A percentile compares a stretch with the other conserved stretches of the same genome.
phyloP scores from a whole-genome alignment of 1,284 basidiomycete genomes.

The Moniliella sp. region DNA sequence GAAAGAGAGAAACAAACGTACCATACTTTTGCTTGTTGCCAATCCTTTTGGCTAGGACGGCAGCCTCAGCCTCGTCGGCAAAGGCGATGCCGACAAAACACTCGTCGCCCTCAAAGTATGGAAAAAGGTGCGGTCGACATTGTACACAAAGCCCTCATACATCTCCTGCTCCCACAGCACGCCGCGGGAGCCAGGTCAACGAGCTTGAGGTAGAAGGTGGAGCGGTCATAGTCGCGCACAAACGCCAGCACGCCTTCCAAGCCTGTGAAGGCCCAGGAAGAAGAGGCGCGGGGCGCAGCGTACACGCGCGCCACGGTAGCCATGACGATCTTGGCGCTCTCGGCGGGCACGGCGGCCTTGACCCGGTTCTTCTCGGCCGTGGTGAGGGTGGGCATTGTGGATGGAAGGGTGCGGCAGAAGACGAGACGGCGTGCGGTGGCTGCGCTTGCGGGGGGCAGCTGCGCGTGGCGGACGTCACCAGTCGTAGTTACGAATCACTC shows the following conservation, averaged over 20 bases:
- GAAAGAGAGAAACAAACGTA: slow-evolving; percentile 35
- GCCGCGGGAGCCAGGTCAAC: slow-evolving; percentile 49
- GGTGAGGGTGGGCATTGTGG: slow-evolving; percentile 18
- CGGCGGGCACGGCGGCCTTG: slow-evolving; percentile 24
- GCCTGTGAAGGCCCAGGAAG: slow-evolving; percentile 20
- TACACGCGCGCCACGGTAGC: slow-evolving; percentile 29
- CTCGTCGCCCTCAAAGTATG: slow-evolving; percentile 77
- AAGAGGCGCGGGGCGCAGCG: slow-evolving; percentile 8
- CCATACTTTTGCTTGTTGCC: slow-evolving; percentile 47
- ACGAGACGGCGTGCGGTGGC: no score
- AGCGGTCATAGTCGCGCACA: slow-evolving; percentile 11
- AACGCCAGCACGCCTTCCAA: slow-evolving; percentile 27
- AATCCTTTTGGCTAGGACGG: slow-evolving; percentile 72
- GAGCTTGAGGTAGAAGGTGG: slow-evolving; percentile 16
- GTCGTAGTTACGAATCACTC: no score
- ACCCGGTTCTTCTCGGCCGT: slow-evolving; percentile 30
- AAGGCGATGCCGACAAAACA: slow-evolving; percentile 81
- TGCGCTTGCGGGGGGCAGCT: no score
- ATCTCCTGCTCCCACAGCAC: slow-evolving; percentile 85
- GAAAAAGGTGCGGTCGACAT: slow-evolving; percentile 72
- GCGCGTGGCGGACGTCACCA: no score
- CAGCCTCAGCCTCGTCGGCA: slow-evolving; percentile 65
- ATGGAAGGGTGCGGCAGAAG: no score
- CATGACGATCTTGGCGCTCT: slow-evolving; percentile 26
- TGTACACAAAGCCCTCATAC: slow-evolving; percentile 62